phyloP scores from a whole-genome alignment of 2,329 filamentous ascomycete genomes.

The Pseudogymnoascus pannorum region DNA sequence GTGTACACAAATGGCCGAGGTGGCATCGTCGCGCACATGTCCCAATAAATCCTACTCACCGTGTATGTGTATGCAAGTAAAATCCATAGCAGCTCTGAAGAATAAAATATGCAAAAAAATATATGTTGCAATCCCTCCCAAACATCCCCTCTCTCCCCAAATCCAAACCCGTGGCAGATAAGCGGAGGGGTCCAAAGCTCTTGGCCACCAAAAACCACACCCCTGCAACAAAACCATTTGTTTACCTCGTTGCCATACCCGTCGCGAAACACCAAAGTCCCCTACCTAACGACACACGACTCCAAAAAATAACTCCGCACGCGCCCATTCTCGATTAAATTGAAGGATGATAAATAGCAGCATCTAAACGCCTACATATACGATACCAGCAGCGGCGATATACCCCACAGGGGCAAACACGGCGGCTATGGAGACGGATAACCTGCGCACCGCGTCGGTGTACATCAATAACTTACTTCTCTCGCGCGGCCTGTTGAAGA shows the following conservation, averaged over 20 bases:
- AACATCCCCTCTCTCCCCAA: background rate
- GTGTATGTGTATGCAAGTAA: background rate
- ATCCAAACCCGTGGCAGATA: background rate
- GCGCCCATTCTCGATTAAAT: too few species aligned
- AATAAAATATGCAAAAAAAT: background rate
- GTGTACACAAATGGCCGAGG: background rate
- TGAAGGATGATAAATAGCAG: background rate
- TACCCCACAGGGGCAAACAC: background rate
- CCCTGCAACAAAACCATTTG: background rate
- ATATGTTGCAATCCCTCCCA: background rate
- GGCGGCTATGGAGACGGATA: slow-evolving; percentile 36
- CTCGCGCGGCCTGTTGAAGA: slow-evolving; percentile 56
- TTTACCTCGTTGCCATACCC: background rate
- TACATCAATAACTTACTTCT: slow-evolving; percentile 69
- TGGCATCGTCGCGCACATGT: background rate
- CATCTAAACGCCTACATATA: background rate
- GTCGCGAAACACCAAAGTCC: background rate
- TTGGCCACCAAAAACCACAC: background rate
- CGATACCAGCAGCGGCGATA: background rate
- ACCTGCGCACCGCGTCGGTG: slow-evolving; percentile 58
- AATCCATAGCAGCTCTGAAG: background rate
- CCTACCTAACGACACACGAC: too few species aligned
- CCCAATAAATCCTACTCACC: background rate
- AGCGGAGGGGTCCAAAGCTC: background rate
- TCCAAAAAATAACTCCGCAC: too few species aligned